Evolutionary conservation across 2,329 filamentous ascomycete genomes (phyloP).

Genomic region (Nigrospora osmanthi): DNA sequence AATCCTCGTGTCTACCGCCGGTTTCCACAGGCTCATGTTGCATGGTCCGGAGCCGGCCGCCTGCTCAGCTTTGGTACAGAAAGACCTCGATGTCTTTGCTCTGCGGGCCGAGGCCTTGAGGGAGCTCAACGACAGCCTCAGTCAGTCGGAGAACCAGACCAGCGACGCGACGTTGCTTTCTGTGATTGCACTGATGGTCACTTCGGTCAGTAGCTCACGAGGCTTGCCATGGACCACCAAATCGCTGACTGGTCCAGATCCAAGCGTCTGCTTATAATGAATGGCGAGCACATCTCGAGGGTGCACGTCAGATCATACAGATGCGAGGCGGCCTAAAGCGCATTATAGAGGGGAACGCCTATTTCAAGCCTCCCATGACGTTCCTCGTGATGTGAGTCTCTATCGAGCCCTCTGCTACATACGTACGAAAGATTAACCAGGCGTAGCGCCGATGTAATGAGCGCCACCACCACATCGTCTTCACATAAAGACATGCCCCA

Average conservation of each 20-base stretch:
- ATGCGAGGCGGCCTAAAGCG: slow-evolving; percentile 5
- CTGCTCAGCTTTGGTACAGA: slow-evolving; percentile 2
- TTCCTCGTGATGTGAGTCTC: slow-evolving; percentile 5
- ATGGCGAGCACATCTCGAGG: slow-evolving; percentile 8
- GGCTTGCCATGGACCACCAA: background rate
- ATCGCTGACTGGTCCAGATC: slow-evolving; percentile 1
- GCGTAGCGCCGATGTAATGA: slow-evolving; percentile 4
- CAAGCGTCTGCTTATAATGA: slow-evolving; percentile 6
- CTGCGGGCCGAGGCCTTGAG: slow-evolving; percentile 4
- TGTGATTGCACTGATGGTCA: slow-evolving; percentile 5
- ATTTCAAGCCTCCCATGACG: slow-evolving; percentile 6
- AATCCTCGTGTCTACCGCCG: slow-evolving; percentile 5
- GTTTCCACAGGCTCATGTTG: slow-evolving; percentile 6
- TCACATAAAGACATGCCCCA: slow-evolving; percentile 4
- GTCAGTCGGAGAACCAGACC: slow-evolving; percentile 2
- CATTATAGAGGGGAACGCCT: slow-evolving; percentile 4
- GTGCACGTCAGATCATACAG: slow-evolving; percentile 6
- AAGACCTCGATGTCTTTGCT: slow-evolving; percentile 3
- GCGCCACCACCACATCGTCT: slow-evolving; percentile 4
- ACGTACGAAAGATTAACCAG: background rate
- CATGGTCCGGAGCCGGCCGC: slow-evolving; percentile 1
- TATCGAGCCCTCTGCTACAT: no score
- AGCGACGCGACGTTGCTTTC: slow-evolving; percentile 7
- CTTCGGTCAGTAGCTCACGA: background rate
- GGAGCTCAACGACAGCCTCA: slow-evolving; percentile 4